phyloP scores from a whole-genome alignment of 192 early-diverging fungal species.

The Radiomyces spectabilis region DNA sequence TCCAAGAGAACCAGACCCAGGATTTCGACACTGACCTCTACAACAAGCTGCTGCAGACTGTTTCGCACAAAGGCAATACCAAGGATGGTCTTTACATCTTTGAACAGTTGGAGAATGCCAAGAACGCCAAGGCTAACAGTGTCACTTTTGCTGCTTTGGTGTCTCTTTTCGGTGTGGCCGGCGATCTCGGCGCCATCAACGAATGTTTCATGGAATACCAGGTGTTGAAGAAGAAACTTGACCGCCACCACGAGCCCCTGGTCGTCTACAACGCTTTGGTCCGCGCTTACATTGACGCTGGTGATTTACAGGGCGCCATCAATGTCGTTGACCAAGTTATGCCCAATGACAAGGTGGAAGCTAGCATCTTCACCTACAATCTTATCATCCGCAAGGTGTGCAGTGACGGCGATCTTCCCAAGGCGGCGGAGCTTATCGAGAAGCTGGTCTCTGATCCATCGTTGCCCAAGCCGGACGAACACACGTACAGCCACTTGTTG shows the following conservation, averaged over 20 bases:
- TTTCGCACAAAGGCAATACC: slow-evolving; percentile 17
- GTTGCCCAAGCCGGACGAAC: slow-evolving; percentile 21
- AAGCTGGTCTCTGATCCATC: slow-evolving; percentile 2
- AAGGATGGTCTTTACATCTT: slow-evolving; percentile 23
- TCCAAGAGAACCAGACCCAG: slow-evolving; percentile 12
- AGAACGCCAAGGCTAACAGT: slow-evolving; percentile 33
- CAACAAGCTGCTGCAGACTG: slow-evolving; percentile 15
- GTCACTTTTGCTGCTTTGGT: slow-evolving; percentile 49
- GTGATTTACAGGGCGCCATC: slow-evolving; percentile 19
- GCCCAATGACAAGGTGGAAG: slow-evolving; percentile 17
- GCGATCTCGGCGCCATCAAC: slow-evolving; percentile 13
- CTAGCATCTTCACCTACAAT: slow-evolving; percentile 21
- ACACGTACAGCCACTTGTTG: slow-evolving; percentile 19
- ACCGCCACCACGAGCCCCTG: slow-evolving; percentile 7
- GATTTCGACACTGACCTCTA: slow-evolving; percentile 23
- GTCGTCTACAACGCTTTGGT: slow-evolving; percentile 29
- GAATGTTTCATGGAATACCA: slow-evolving; percentile 32
- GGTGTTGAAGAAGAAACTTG: background rate
- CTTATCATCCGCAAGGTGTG: slow-evolving; percentile 16
- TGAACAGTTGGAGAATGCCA: slow-evolving; percentile 20
- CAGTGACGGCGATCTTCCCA: slow-evolving; percentile 2
- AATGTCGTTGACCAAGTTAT: slow-evolving; percentile 20
- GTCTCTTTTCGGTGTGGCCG: slow-evolving; percentile 27
- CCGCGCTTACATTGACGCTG: slow-evolving; percentile 20
- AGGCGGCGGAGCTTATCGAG: background rate